Conservation (phyloP, 345 rosid species). For the Streptanthus diversifolius region DNA sequence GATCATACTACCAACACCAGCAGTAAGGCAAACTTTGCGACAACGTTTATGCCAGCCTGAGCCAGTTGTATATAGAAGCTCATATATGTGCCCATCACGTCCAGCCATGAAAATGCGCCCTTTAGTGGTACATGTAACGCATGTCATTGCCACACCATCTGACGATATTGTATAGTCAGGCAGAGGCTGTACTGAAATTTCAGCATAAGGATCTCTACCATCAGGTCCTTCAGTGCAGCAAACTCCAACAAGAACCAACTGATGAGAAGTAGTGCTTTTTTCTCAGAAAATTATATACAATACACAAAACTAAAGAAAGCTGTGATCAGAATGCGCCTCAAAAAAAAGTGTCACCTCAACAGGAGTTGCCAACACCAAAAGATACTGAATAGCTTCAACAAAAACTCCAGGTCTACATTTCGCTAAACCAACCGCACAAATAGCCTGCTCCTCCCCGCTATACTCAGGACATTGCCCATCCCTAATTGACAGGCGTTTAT, state of each 20-base stretch:
- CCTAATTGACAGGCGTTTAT: conserved; percentile 42
- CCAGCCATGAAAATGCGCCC: conserved; percentile 94
- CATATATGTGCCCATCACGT: conserved; percentile 92
- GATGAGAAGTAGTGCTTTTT: conserved; percentile 30
- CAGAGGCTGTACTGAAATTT: conserved; percentile 81
- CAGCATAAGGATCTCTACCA: conserved; percentile 89
- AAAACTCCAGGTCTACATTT: conserved; percentile 83
- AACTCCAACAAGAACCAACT: conserved; percentile 95
- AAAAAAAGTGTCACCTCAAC: conserved; percentile 56
- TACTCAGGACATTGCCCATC: conserved; percentile 97
- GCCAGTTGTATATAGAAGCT: conserved; percentile 74
- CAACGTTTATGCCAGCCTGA: conserved; percentile 92
- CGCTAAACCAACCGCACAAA: conserved; percentile 90
- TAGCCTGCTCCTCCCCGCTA: conserved; percentile 82
- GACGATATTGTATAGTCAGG: conserved; percentile 86
- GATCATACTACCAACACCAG: conserved; percentile 91
- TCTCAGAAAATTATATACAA: background rate
- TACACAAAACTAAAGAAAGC: conserved; percentile 1
- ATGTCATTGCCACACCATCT: conserved; percentile 94
- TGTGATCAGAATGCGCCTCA: background rate
- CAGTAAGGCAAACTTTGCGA: conserved; percentile 89
- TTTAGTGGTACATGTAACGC: conserved; percentile 69
- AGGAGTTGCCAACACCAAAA: conserved; percentile 87
- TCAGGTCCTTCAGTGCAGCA: conserved; percentile 84
- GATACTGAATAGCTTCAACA: conserved; percentile 90